phyloP scores from a whole-genome alignment of 495 filamentous ascomycete genomes.

The Penicillium subrubescens region DNA sequence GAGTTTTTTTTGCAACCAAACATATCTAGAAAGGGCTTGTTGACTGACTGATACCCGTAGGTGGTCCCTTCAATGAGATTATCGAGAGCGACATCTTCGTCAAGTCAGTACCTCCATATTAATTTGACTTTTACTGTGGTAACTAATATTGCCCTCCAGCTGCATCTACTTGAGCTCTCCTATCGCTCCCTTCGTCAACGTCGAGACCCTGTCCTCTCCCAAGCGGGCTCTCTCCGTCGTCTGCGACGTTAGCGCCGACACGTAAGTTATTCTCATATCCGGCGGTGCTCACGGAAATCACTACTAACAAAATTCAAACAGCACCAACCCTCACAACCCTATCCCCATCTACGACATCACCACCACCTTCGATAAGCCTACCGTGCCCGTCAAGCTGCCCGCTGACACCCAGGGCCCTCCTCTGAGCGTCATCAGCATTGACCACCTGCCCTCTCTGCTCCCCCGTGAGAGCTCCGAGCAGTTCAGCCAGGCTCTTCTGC shows the following conservation, averaged over 20 bases:
- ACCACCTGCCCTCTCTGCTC: slow-evolving; percentile 85
- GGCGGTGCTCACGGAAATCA: background rate
- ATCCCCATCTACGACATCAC: slow-evolving; percentile 84
- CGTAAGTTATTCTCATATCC: slow-evolving; percentile 31
- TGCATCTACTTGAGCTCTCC: slow-evolving; percentile 5
- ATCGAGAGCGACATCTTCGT: slow-evolving; percentile 69
- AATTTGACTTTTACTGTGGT: slow-evolving; percentile 7
- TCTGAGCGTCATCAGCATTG: slow-evolving; percentile 81
- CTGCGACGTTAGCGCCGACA: slow-evolving; percentile 82
- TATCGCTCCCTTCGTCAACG: slow-evolving; percentile 61
- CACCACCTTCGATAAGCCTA: slow-evolving; percentile 83
- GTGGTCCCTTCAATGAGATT: slow-evolving; percentile 89
- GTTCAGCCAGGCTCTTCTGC: slow-evolving; percentile 78
- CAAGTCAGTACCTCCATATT: slow-evolving; percentile 31
- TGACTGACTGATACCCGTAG: slow-evolving; percentile 9
- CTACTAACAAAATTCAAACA: slow-evolving; percentile 13
- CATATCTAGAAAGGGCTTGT: slow-evolving; percentile 31
- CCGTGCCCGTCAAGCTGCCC: slow-evolving; percentile 63
- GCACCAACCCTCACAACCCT: slow-evolving; percentile 72
- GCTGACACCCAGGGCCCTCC: slow-evolving; percentile 56
- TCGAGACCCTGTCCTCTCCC: slow-evolving; percentile 65
- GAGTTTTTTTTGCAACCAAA: background rate
- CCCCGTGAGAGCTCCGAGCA: slow-evolving; percentile 86
- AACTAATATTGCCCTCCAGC: background rate
- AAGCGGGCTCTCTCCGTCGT: slow-evolving; percentile 79